Percentiles rank a stretch among this genome's conserved stretches.
phyloP scores from a whole-genome alignment of 1,139 yeast species.

The Protomyces lactucae-debilis region DNA sequence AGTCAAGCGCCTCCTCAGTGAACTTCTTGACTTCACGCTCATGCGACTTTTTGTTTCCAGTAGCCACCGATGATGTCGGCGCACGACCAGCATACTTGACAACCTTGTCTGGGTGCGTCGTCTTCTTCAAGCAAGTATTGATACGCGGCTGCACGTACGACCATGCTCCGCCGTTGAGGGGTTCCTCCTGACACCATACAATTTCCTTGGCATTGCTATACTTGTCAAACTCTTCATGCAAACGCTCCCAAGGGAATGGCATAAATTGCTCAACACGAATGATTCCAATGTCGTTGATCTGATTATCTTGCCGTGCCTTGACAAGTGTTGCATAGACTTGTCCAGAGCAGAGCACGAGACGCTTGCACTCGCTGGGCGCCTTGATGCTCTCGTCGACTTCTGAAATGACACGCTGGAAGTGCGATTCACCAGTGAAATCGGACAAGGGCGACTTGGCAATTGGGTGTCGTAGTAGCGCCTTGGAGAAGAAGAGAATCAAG shows the following conservation, averaged over 20 bases:
- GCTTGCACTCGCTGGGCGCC: slow-evolving; percentile 78
- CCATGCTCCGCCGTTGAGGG: slow-evolving; percentile 95
- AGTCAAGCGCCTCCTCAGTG: slow-evolving; percentile 65
- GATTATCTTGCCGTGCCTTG: slow-evolving; percentile 76
- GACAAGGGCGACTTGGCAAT: slow-evolving; percentile 78
- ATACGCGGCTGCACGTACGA: slow-evolving; percentile 76
- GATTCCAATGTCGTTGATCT: slow-evolving; percentile 78
- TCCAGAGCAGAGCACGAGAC: slow-evolving; percentile 79
- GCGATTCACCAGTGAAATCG: slow-evolving; percentile 88
- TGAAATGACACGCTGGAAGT: slow-evolving; percentile 93
- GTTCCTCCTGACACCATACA: slow-evolving; percentile 99
- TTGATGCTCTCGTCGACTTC: slow-evolving; percentile 65
- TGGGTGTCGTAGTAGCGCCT: slow-evolving; percentile 94
- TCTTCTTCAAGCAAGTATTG: slow-evolving; percentile 65
- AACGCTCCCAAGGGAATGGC: slow-evolving; percentile 97
- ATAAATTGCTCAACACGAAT: slow-evolving; percentile 90
- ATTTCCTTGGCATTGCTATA: slow-evolving; percentile 83
- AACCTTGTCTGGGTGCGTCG: slow-evolving; percentile 55
- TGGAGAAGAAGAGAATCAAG: slow-evolving; percentile 77
- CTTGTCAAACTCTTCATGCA: slow-evolving; percentile 73
- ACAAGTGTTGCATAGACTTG: slow-evolving; percentile 91
- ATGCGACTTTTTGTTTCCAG: slow-evolving; percentile 91
- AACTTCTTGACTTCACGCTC: slow-evolving; percentile 82
- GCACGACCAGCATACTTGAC: slow-evolving; percentile 95
- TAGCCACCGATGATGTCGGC: slow-evolving; percentile 97